A percentile compares a stretch with the other conserved stretches of the same genome.
phyloP scores from a whole-genome alignment of 257 asterid species.

The Mitragyna speciosa region DNA sequence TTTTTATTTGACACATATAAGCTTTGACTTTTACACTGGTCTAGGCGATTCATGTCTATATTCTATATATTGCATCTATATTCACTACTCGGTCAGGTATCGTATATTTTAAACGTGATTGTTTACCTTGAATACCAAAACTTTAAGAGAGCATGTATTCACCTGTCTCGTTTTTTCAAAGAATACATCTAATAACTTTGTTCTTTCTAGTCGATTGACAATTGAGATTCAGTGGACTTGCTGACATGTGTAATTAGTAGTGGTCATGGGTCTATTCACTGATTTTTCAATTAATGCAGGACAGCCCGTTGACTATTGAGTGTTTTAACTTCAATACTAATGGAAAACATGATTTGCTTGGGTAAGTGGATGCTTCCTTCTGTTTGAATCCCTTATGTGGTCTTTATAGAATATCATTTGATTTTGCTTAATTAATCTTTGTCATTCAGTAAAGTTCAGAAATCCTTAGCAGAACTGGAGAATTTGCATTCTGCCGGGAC shows the following conservation, averaged over 20 bases:
- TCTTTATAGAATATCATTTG: slow-evolving; percentile 28
- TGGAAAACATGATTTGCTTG: slow-evolving; percentile 87
- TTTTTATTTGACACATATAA: background rate
- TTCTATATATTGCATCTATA: background rate
- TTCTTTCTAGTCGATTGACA: background rate
- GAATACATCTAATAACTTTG: background rate
- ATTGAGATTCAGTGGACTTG: background rate
- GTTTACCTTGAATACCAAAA: background rate
- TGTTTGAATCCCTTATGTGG: slow-evolving; percentile 15
- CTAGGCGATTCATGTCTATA: background rate
- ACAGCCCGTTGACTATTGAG: slow-evolving; percentile 83
- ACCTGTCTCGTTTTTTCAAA: background rate
- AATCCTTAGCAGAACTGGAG: slow-evolving; percentile 83
- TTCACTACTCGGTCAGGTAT: background rate
- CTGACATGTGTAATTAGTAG: background rate
- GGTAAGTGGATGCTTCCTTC: slow-evolving; percentile 50
- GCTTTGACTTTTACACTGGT: background rate
- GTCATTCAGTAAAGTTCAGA: slow-evolving; percentile 78
- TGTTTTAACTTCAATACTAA: slow-evolving; percentile 90
- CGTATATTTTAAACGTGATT: background rate
- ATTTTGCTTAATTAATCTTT: slow-evolving; percentile 27
- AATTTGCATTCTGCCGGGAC: slow-evolving; percentile 60
- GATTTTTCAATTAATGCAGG: slow-evolving; percentile 64
- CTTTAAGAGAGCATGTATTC: background rate
- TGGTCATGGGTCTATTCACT: background rate